These are phyloP conservation scores for Fusarium virguliforme DNA, from an alignment of 2,329 filamentous ascomycete genomes.

Conservation along the genomic window DNA sequence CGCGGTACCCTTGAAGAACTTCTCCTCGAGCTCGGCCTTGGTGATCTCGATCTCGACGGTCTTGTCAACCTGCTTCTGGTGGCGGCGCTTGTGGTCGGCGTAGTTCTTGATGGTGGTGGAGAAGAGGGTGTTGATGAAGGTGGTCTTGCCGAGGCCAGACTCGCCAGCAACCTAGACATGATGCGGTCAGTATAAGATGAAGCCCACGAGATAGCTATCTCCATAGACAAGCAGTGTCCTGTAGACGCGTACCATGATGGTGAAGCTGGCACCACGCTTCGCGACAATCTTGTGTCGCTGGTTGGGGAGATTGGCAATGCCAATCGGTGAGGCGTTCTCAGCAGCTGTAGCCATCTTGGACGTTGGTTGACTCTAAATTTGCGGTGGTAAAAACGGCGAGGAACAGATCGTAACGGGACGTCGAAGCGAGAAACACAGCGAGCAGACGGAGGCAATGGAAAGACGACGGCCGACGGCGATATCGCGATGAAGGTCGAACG, in stretches of 20 bases:
- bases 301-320: conserved; percentile 82
- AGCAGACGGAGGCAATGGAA: conserved; percentile 45
- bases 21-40: conserved; percentile 99
- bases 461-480: conserved; percentile 45
- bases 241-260: conserved; percentile 87
- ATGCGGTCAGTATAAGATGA: conserved; percentile 34
- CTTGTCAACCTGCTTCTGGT: conserved; percentile 99
- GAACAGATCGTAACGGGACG: conserved; percentile 12
- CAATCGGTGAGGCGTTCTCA: conserved; percentile 78
- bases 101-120: conserved; percentile 99
- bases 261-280: conserved; percentile 96
- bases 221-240: not conserved
- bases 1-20: conserved; percentile 97
- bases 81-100: conserved; percentile 98
- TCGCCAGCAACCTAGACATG: conserved; percentile 89
- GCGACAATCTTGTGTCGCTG: conserved; percentile 83
- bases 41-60: conserved; percentile 99
- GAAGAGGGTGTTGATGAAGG: conserved; percentile 99
- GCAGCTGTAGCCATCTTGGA: conserved; percentile 68
- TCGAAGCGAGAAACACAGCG: conserved; percentile 35
- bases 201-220: conserved; percentile 12
- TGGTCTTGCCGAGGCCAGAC: conserved; percentile 98
- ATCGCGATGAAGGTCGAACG: conserved; percentile 51
- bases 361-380: conserved; percentile 27
- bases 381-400: conserved; percentile 28